Conservation (phyloP, 2,329 filamentous ascomycete genomes). For the Colletotrichum orchidophilum region DNA sequence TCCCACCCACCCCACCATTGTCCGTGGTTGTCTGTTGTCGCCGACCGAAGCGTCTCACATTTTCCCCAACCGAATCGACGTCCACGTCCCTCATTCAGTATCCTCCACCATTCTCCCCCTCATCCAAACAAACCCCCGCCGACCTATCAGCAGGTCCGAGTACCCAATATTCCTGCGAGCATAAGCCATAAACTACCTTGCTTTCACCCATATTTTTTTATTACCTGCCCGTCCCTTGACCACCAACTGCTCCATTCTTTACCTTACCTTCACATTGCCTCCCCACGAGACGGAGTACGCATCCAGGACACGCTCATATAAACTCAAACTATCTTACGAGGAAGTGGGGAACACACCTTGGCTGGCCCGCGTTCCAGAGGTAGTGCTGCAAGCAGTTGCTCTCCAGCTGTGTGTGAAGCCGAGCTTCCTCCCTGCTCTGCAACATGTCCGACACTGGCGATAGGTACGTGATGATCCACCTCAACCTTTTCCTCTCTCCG, state of each 20-base stretch:
- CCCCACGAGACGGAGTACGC: not conserved
- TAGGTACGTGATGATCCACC: slow-evolving; percentile 40
- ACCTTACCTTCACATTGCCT: not conserved
- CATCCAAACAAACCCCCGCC: not conserved
- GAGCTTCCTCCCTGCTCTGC: slow-evolving; percentile 19
- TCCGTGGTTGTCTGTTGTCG: not conserved
- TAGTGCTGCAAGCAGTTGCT: not conserved
- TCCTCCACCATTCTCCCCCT: not conserved
- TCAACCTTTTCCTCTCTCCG: not conserved
- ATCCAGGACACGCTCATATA: slow-evolving; percentile 12
- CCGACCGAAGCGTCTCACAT: slow-evolving; percentile 20
- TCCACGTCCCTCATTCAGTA: not conserved
- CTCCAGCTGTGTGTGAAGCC: slow-evolving; percentile 8
- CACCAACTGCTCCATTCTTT: slow-evolving; percentile 22
- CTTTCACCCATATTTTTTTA: not conserved
- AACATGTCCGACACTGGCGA: slow-evolving; percentile 49
- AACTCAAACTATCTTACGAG: slow-evolving; percentile 32
- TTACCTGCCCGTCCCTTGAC: not conserved
- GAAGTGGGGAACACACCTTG: slow-evolving; percentile 21
- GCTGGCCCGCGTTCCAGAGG: slow-evolving; percentile 20
- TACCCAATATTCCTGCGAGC: slow-evolving; percentile 13
- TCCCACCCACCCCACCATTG: not conserved
- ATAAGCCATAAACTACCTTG: slow-evolving; percentile 22
- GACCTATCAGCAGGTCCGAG: slow-evolving; percentile 21
- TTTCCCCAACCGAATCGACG: not conserved